Base-by-base conservation (phyloP, 306 rosid species). In the Vigna radiata region DNA sequence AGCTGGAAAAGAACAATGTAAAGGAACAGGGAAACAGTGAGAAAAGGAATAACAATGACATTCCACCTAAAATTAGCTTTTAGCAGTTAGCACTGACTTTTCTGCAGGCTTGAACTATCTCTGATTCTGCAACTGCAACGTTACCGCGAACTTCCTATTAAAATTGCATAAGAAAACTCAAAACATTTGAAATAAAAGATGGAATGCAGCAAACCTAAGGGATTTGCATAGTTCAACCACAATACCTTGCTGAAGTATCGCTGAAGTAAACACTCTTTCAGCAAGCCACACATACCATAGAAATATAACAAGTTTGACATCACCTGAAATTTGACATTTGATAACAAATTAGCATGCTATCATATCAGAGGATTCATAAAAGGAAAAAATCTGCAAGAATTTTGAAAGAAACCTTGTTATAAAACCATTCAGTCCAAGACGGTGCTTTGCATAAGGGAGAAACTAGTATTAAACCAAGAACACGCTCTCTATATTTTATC, bases 401-500 rank as follows among this genome's bases (percentile, higher is more conserved):
- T 6, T 29, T 65, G 56, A 75, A 64, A 77, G 17, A 23, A 83
- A 92, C 99, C 99, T 95, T 95, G 78, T 95, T 95, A 77, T 89
- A 95, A 75, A 95, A 82, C 99, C 99, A 95, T 79, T 95, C 99
- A 8, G 90, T 77, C 99, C 99, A 95, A 75, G 97, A 92, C n/a
- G 99, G 97, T 6, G 97, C 88, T 83, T 87, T 95, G 88, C 97
- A 95, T 43, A 95, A 78, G 71, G 99, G 99, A 86, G 99, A 95
- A 58, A 95, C 88, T 15, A 95, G 97, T 74, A 95, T 92, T 83
- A 95, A 87, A 81, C 99, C 99, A 67, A 90, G 87, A 84, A 92
- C 99, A 15, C 97, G 97, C 58, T 95, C 96, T 75, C 97, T 88
- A 85, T 95, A 91, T 87, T 95, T 95, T 87, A 86, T 86, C 99